Evolutionary conservation across 2,329 filamentous ascomycete genomes (phyloP).

Genomic region (Hypoxylon sp.): DNA sequence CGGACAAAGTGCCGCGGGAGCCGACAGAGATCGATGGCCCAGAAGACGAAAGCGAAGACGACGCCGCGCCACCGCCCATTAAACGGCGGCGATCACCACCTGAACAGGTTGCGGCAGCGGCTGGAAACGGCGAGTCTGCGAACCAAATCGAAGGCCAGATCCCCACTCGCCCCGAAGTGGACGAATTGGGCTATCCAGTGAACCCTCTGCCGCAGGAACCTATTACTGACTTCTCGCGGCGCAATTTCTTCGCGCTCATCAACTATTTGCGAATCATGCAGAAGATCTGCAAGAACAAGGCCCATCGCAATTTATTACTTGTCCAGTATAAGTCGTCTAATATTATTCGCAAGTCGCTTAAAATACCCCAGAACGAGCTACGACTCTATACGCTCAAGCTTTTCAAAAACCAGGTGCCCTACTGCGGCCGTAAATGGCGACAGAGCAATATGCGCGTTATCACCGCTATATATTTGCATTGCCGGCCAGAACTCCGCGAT

Average conservation of each 20-base stretch:
- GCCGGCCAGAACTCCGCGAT: slow-evolving; percentile 89
- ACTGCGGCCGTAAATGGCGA: slow-evolving; percentile 97
- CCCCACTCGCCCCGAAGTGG: slow-evolving; percentile 71
- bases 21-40: slow-evolving; percentile 52
- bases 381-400: slow-evolving; percentile 96
- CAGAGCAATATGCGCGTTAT: slow-evolving; percentile 99
- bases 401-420: slow-evolving; percentile 98
- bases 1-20: slow-evolving; percentile 48
- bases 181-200: slow-evolving; percentile 87
- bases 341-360: slow-evolving; percentile 90
- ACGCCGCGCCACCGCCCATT: slow-evolving; percentile 88
- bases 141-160: slow-evolving; percentile 53
- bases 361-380: slow-evolving; percentile 87
- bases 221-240: slow-evolving; percentile 90
- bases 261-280: slow-evolving; percentile 97
- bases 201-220: slow-evolving; percentile 77
- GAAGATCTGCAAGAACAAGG: slow-evolving; percentile 96
- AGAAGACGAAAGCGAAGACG: slow-evolving; percentile 73
- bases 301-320: slow-evolving; percentile 91
- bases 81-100: slow-evolving; percentile 66
- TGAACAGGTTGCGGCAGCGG: slow-evolving; percentile 51
- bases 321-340: slow-evolving; percentile 96
- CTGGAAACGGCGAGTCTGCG: slow-evolving; percentile 46
- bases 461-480: slow-evolving; percentile 94
- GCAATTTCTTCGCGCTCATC: slow-evolving; percentile 95